Conservation (phyloP, 78 protist genomes). For the Cyanophora paradoxa region DNA sequence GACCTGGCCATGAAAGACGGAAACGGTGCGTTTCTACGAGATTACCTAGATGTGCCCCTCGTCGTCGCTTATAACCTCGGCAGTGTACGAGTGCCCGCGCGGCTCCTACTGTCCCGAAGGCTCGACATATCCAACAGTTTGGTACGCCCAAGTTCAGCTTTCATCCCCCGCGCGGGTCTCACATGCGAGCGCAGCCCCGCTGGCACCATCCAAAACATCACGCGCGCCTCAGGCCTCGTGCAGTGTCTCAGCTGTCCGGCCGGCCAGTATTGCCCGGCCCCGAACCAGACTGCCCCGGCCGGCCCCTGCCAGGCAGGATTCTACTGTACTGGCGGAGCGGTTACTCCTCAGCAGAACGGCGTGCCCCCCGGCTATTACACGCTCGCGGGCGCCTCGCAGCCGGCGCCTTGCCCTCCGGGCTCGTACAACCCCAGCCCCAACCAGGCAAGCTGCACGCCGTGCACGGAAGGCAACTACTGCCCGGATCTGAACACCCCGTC, state of each 20-base stretch:
- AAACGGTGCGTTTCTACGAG: too few relatives aligned
- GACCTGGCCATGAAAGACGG: too few relatives aligned
- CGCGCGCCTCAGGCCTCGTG: background rate
- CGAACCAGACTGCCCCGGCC: background rate
- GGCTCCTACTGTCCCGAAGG: constrained; percentile 50
- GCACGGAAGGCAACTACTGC: constrained; percentile 34
- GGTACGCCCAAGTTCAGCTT: too few relatives aligned
- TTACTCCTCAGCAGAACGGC: background rate
- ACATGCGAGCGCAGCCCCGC: too few relatives aligned
- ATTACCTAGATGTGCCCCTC: too few relatives aligned
- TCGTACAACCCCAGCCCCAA: constrained; percentile 10
- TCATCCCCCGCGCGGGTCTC: too few relatives aligned
- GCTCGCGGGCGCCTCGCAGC: constrained; percentile 19
- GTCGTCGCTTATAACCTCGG: too few relatives aligned
- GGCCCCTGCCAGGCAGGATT: constrained; percentile 9
- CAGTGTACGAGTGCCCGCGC: constrained; percentile 33
- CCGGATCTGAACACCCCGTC: constrained; percentile 1
- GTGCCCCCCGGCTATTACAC: constrained; percentile 30
- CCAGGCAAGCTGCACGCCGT: constrained; percentile 22
- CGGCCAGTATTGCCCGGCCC: constrained; percentile 27
- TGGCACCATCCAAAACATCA: background rate
- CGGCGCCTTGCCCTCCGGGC: constrained; percentile 28
- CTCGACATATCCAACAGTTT: too few relatives aligned
- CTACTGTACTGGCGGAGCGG: constrained; percentile 14
- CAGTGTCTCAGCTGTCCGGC: constrained; percentile 21